Conservation (phyloP, 1,284 basidiomycete genomes). For the Bjerkandera adusta region DNA sequence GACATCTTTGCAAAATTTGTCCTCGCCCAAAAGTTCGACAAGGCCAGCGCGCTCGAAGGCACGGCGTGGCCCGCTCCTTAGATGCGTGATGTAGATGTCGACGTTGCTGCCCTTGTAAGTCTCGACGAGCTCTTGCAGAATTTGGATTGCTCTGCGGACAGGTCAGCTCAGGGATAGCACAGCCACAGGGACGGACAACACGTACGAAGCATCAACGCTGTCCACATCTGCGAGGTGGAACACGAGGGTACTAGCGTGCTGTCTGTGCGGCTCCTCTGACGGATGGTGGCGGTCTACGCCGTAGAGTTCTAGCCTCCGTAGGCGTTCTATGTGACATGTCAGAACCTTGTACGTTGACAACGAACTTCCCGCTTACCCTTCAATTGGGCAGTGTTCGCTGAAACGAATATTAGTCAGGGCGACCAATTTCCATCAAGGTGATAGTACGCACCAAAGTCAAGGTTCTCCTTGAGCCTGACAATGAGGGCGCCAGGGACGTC, state of each 20-base stretch:
- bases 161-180: constrained; percentile 2
- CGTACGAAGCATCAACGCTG: constrained; percentile 81
- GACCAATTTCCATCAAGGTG: neutral
- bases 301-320: constrained; percentile 81
- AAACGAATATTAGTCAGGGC: neutral
- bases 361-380: constrained; percentile 47
- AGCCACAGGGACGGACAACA: constrained; percentile 19
- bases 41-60: constrained; percentile 71
- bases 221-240: constrained; percentile 91
- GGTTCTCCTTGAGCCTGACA: constrained; percentile 75
- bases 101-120: constrained; percentile 78
- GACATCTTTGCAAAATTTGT: constrained; percentile 73
- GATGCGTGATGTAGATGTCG: constrained; percentile 76
- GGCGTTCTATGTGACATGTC: constrained; percentile 52
- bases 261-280: constrained; percentile 78
- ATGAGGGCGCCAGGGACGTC: constrained; percentile 79
- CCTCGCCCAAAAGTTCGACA: constrained; percentile 59
- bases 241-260: constrained; percentile 75
- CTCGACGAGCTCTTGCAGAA: constrained; percentile 78
- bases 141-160: constrained; percentile 72
- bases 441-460: constrained; percentile 72
- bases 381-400: constrained; percentile 91
- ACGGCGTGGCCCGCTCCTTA: constrained; percentile 52
- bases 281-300: constrained; percentile 79
- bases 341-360: neutral